Conservation (phyloP, 2,329 filamentous ascomycete genomes). For the Elsinoe fawcettii region DNA sequence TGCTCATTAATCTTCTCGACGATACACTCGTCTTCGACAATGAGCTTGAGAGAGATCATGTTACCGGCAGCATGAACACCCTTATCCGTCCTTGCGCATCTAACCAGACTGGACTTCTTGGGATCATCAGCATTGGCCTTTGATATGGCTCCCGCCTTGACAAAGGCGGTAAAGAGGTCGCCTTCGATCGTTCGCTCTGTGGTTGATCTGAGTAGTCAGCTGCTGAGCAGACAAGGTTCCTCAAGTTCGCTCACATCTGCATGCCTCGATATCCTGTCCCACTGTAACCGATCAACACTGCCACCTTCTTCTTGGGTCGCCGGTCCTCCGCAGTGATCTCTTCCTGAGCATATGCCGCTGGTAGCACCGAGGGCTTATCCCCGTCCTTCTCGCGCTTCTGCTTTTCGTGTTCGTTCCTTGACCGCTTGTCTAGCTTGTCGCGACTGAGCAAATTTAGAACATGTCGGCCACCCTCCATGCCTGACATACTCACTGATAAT, state of each 20-base stretch:
- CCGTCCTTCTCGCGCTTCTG: slow-evolving; percentile 38
- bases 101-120: slow-evolving; percentile 88
- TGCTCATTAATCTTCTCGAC: slow-evolving; percentile 85
- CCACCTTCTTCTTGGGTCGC: slow-evolving; percentile 90
- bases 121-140: slow-evolving; percentile 96
- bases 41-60: slow-evolving; percentile 89
- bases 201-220: slow-evolving; percentile 18
- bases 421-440: slow-evolving; percentile 41
- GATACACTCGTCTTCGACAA: slow-evolving; percentile 82
- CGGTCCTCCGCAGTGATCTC: slow-evolving; percentile 84
- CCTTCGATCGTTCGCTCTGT: slow-evolving; percentile 85
- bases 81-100: slow-evolving; percentile 94
- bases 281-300: slow-evolving; percentile 89
- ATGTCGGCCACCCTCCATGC: no score
- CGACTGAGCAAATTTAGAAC: slow-evolving; percentile 31
- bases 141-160: slow-evolving; percentile 84
- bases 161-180: slow-evolving; percentile 86
- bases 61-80: slow-evolving; percentile 95
- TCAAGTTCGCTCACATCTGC: slow-evolving; percentile 57
- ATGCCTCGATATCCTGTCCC: slow-evolving; percentile 96
- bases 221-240: background rate
- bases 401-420: slow-evolving; percentile 37
- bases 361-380: slow-evolving; percentile 42
- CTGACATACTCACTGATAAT: slow-evolving; percentile 50
- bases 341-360: slow-evolving; percentile 58